Percentiles rank a stretch among this genome's conserved stretches.
Evolutionary conservation across 1,284 basidiomycete genomes (phyloP).

Genomic region (Singerocomus inundabilis): DNA sequence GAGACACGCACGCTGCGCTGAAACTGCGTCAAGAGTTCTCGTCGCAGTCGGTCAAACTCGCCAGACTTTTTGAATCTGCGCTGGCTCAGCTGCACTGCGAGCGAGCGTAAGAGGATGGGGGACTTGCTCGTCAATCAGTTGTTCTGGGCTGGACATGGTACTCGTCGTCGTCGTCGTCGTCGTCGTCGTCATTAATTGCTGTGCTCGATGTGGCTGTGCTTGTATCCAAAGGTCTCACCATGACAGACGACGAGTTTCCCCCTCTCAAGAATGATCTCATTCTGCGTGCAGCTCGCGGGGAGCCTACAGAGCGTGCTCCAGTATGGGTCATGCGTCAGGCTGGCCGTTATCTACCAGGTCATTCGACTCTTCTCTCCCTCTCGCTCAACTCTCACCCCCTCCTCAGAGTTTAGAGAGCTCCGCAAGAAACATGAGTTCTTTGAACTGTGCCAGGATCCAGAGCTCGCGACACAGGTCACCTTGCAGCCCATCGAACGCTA

Average conservation of each 20-base stretch:
- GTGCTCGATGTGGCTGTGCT: constrained; percentile 20
- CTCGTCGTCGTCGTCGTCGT: too few relatives aligned
- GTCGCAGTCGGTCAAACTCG: constrained; percentile 71
- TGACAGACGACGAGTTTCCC: constrained; percentile 49
- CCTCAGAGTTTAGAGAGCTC: constrained; percentile 82
- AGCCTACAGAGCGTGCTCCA: constrained; percentile 88
- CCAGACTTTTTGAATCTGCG: constrained; percentile 76
- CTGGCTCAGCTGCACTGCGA: constrained; percentile 2
- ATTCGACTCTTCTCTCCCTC: constrained; percentile 19
- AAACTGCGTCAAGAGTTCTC: constrained; percentile 63
- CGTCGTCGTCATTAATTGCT: background rate
- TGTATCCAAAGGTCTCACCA: background rate
- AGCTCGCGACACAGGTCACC: constrained; percentile 83
- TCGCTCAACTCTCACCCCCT: constrained; percentile 1
- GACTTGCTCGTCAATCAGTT: constrained; percentile 60
- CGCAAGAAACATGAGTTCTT: constrained; percentile 89
- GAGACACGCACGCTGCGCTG: constrained; percentile 54
- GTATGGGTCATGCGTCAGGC: constrained; percentile 99
- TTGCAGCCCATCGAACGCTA: constrained; percentile 90
- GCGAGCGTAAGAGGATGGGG: background rate
- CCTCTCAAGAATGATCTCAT: constrained; percentile 87
- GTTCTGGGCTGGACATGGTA: constrained; percentile 48
- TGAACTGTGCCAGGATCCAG: constrained; percentile 87
- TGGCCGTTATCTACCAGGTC: constrained; percentile 92
- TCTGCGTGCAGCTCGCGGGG: constrained; percentile 84